Percentiles rank a stretch among this genome's conserved stretches.
Conservation (phyloP, 805 yeast species). For the Vanderwaltozyma yarrowii region DNA sequence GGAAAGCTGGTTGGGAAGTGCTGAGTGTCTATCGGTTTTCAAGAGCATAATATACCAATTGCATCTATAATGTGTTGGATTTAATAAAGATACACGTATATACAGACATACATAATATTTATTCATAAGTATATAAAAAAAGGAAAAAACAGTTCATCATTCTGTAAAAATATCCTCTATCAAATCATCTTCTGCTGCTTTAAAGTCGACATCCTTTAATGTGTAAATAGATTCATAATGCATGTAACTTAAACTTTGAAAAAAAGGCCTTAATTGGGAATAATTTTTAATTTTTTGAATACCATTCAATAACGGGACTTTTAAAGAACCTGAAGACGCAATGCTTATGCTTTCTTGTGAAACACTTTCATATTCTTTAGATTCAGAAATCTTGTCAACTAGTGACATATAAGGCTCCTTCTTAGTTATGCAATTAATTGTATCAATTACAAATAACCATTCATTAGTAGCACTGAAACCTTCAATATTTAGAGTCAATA, state of each 20-base stretch:
- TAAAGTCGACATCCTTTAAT: slow-evolving; percentile 33
- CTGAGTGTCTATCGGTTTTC: slow-evolving; percentile 61
- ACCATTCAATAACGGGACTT: slow-evolving; percentile 19
- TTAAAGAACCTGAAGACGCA: too few species aligned
- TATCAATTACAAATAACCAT: slow-evolving; percentile 78
- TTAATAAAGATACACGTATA: too few species aligned
- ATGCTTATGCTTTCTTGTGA: too few species aligned
- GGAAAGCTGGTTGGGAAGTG: slow-evolving; percentile 96
- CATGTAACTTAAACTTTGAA: slow-evolving; percentile 12
- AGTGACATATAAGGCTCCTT: slow-evolving; percentile 28
- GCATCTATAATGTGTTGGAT: too few species aligned
- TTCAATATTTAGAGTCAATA: slow-evolving; percentile 58
- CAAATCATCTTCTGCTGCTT: slow-evolving; percentile 46
- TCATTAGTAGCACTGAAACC: slow-evolving; percentile 62
- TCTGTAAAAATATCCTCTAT: slow-evolving; percentile 42
- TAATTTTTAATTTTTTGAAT: slow-evolving; percentile 11
- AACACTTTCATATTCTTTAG: slow-evolving; percentile 11
- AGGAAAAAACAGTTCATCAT: too few species aligned
- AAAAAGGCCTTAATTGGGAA: slow-evolving; percentile 14
- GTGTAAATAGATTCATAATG: slow-evolving; percentile 42
- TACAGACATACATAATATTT: too few species aligned
- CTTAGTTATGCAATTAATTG: slow-evolving; percentile 45
- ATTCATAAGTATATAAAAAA: slow-evolving; percentile 1
- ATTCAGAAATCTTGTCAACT: slow-evolving; percentile 37
- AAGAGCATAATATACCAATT: not conserved